A percentile compares a stretch with the other conserved stretches of the same genome.
Evolutionary conservation across 768 basidiomycete genomes (phyloP).

Genomic region (Pleurotus citrinopileatus): DNA sequence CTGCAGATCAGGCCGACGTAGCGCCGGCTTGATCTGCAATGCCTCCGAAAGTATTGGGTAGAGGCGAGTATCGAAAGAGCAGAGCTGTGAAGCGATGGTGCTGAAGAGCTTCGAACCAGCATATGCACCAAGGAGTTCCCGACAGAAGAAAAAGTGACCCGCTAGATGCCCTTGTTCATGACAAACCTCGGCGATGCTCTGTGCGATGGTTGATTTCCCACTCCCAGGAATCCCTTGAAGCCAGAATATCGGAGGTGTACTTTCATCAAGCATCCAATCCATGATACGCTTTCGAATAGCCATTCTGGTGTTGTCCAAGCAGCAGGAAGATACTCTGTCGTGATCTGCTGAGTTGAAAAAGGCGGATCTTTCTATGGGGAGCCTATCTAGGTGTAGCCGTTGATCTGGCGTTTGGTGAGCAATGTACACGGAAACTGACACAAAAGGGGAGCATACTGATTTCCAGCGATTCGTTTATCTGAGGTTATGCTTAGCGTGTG

Average conservation of each 20-base stretch:
- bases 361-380: background rate
- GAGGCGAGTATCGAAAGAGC: constrained; percentile 2
- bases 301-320: background rate
- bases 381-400: background rate
- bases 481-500: too few species aligned
- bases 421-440: too few species aligned
- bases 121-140: constrained; percentile 18
- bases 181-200: constrained; percentile 16
- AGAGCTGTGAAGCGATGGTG: constrained; percentile 24
- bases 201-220: constrained; percentile 19
- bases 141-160: constrained; percentile 31
- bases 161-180: constrained; percentile 17
- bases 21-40: constrained; percentile 9
- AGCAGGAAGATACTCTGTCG: background rate
- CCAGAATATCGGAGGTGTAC: constrained; percentile 12
- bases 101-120: constrained; percentile 19
- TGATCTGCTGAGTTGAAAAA: background rate
- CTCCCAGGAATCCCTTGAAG: constrained; percentile 18
- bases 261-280: constrained; percentile 4
- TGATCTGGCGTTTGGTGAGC: background rate
- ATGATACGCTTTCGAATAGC: background rate
- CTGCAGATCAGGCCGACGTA: constrained; percentile 5
- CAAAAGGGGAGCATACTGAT: too few species aligned
- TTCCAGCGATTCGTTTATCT: too few species aligned
- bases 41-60: background rate